Conservation (phyloP, 768 basidiomycete genomes). For the Mycena rebaudengoi region DNA sequence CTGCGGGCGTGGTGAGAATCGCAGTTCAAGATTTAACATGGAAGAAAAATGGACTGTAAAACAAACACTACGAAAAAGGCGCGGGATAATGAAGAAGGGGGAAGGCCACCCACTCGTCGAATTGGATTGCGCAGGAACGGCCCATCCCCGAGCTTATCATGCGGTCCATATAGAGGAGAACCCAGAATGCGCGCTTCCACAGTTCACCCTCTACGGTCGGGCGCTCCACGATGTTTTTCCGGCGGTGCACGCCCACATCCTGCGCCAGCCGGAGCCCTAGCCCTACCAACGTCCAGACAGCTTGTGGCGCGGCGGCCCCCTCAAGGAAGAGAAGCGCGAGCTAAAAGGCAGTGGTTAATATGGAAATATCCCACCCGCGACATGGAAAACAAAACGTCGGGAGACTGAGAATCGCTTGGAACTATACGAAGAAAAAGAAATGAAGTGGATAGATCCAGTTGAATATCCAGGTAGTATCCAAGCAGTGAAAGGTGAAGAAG, state of each 20-base stretch:
- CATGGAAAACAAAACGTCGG: no score
- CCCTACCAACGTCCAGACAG: constrained; percentile 73
- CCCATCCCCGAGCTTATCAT: constrained; percentile 64
- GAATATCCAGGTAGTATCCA: no score
- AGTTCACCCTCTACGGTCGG: constrained; percentile 69
- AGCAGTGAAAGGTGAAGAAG: no score
- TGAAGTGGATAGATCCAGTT: no score
- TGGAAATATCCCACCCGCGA: no score
- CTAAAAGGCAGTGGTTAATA: no score
- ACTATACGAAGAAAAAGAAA: no score
- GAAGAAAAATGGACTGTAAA: no score
- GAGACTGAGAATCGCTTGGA: no score
- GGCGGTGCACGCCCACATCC: constrained; percentile 76
- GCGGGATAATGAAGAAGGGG: neutral
- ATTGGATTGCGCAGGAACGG: constrained; percentile 73
- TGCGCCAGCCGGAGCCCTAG: constrained; percentile 41
- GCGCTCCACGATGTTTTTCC: constrained; percentile 35
- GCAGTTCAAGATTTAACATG: no score
- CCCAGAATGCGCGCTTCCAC: constrained; percentile 78
- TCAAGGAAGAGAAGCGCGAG: constrained; percentile 60
- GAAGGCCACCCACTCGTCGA: constrained; percentile 69
- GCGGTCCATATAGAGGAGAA: constrained; percentile 48
- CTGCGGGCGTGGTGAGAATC: constrained; percentile 33
- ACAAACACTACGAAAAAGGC: no score
- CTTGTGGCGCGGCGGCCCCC: constrained; percentile 64